A percentile compares a stretch with the other conserved stretches of the same genome.
These are phyloP conservation scores for Paecilomyces sp. DNA, from an alignment of 2,329 filamentous ascomycete species.

Conservation along the genomic window DNA sequence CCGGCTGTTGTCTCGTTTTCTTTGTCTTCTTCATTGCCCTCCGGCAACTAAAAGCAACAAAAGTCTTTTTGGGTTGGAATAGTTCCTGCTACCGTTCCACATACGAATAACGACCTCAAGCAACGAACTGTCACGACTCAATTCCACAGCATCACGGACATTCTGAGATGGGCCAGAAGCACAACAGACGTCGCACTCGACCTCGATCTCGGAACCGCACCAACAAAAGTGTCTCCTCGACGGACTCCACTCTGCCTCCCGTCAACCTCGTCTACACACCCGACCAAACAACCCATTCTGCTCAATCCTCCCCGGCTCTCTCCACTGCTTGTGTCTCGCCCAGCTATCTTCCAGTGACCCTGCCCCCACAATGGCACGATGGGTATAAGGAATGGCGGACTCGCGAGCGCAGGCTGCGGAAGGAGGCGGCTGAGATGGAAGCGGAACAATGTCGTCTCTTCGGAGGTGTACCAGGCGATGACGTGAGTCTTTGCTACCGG, in stretches of 20 bases:
- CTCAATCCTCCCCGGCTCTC: constrained; percentile 8
- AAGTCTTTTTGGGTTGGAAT: background rate
- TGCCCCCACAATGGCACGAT: constrained; percentile 36
- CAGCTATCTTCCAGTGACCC: constrained; percentile 18
- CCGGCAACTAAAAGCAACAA: background rate
- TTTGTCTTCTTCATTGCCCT: background rate
- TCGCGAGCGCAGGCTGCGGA: constrained; percentile 22
- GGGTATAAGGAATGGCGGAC: constrained; percentile 34
- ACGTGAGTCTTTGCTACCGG: constrained; percentile 37
- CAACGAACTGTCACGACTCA: background rate
- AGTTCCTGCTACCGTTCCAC: background rate
- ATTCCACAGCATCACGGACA: background rate
- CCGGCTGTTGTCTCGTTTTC: background rate
- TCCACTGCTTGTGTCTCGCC: constrained; percentile 15
- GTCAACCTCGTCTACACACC: constrained; percentile 15
- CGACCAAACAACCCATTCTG: constrained; percentile 8
- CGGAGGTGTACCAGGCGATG: constrained; percentile 38
- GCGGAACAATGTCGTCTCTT: constrained; percentile 39
- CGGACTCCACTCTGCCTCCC: constrained; percentile 9
- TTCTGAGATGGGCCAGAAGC: constrained; percentile 38
- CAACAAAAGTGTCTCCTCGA: constrained; percentile 5
- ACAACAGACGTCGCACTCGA: constrained; percentile 40
- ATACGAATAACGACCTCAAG: background rate
- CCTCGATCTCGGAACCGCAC: constrained; percentile 31
- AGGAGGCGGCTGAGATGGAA: constrained; percentile 24